Evolutionary conservation across 1,139 yeast species (phyloP), one percentile per base, ranked within the genome.

Genomic region (Debaryomyces nepalensis): DNA sequence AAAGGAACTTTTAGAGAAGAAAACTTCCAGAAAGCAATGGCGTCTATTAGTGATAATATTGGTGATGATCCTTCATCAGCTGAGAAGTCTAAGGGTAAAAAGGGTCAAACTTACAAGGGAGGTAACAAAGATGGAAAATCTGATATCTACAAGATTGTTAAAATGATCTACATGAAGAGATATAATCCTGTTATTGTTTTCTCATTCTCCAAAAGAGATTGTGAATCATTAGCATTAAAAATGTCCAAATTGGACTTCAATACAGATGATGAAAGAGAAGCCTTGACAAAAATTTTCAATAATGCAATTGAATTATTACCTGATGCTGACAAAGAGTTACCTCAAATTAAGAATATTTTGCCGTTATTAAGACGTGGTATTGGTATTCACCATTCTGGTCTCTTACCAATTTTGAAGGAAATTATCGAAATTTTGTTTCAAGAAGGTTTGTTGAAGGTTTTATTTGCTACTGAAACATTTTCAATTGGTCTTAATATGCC

Each of bases 401-500:
- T 95, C 44, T 73, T 95, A 49, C 99, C 99, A 7, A 95, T 95
- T 50, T 73, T 95, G 52, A 95, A 95, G 61, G 99, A 95, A 68
- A 93, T 95, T 45, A 93, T 95, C 58, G 99, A 95, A 70, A 88
- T 95, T 66, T 69, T 95, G 46, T 95, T 95, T 72, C 99, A 93
- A 65, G 98, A 93, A 70, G 99, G 99, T 11, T 80, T 91, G 40
- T 73, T 95, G 45, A 95, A 95, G 63, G 98, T 93, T 2, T 70
- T 93, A 44, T 93, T 95, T 68, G 99, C 99, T 2, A 93, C 99
- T 0, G 99, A 93, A 66, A 93, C 99, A 1, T 95, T 93, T 62
- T 95, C 99, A 12, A 95, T 93, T 77, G 99, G 99, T 41, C 79
- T 93, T 49, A 93, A 93, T 68, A 84, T 93, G 90, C 99, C 99